phyloP scores from a whole-genome alignment of 805 yeast species.

The Schwanniomyces occidentalis region DNA sequence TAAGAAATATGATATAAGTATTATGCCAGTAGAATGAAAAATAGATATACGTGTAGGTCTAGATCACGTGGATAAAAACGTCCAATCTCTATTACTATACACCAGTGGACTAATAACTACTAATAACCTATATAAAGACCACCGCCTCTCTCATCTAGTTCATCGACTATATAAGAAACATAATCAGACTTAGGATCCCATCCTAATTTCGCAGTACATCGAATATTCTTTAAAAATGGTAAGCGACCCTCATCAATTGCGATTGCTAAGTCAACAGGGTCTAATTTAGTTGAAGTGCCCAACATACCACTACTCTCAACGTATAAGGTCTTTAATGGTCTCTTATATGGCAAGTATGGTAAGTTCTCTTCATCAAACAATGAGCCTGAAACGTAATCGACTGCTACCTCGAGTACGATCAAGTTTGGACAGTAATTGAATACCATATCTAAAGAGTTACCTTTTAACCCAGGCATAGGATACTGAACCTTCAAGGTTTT shows the following conservation, averaged over 20 bases:
- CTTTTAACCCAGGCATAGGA: constrained; percentile 82
- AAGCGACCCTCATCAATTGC: constrained; percentile 79
- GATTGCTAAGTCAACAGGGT: constrained; percentile 85
- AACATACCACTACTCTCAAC: constrained; percentile 84
- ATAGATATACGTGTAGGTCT: too few relatives aligned
- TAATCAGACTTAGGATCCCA: constrained; percentile 65
- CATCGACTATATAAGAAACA: constrained; percentile 54
- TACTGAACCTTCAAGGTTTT: constrained; percentile 67
- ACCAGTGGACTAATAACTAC: background rate
- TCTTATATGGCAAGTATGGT: constrained; percentile 18
- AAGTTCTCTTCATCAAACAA: constrained; percentile 38
- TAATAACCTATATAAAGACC: constrained; percentile 59
- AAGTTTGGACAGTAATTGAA: constrained; percentile 79
- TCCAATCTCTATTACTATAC: background rate
- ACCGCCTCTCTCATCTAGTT: constrained; percentile 73
- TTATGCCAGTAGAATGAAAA: too few relatives aligned
- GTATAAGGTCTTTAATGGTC: constrained; percentile 61
- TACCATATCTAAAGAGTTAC: constrained; percentile 69
- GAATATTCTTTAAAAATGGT: constrained; percentile 62
- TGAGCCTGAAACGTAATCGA: constrained; percentile 66
- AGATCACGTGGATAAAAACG: too few relatives aligned
- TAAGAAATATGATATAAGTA: too few relatives aligned
- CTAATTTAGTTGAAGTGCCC: constrained; percentile 79
- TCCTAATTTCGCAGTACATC: constrained; percentile 75
- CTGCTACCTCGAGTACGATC: constrained; percentile 61